Conservation (phyloP, 2,329 filamentous ascomycete species). For the Scytalidium lignicola region DNA sequence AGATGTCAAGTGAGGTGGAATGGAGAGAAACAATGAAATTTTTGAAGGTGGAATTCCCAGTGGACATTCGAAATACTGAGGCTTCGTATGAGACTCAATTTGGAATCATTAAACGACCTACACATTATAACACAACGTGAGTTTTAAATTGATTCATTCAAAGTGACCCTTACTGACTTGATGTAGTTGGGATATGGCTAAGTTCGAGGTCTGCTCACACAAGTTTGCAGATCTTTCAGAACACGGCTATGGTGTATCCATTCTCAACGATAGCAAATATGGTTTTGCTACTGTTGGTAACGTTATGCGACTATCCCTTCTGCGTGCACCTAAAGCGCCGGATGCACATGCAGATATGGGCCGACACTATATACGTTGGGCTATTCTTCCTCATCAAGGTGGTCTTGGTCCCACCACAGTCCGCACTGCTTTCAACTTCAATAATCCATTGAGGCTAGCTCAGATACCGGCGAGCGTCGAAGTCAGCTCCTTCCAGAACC, state of each 20-base stretch:
- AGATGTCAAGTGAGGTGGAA: conserved; percentile 81
- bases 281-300: conserved; percentile 89
- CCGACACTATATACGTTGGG: conserved; percentile 79
- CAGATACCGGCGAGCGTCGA: conserved; percentile 38
- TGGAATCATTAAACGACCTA: conserved; percentile 81
- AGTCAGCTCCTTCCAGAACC: conserved; percentile 36
- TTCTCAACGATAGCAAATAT: conserved; percentile 94
- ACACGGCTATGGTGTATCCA: conserved; percentile 81
- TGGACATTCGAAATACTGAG: conserved; percentile 84
- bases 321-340: conserved; percentile 85
- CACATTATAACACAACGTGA: conserved; percentile 91
- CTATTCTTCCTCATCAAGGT: conserved; percentile 80
- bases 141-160: conserved; percentile 4
- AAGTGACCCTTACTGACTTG: conserved; percentile 20
- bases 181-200: conserved; percentile 84
- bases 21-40: conserved; percentile 98
- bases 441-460: conserved; percentile 65
- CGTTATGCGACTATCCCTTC: conserved; percentile 80
- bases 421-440: conserved; percentile 83
- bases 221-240: conserved; percentile 91
- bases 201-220: conserved; percentile 95
- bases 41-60: conserved; percentile 97
- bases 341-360: conserved; percentile 96
- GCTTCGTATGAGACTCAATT: conserved; percentile 95
- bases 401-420: conserved; percentile 68